Base-by-base conservation (phyloP, 148 eudicot genomes). In the Rhododendron mucronatum region DNA sequence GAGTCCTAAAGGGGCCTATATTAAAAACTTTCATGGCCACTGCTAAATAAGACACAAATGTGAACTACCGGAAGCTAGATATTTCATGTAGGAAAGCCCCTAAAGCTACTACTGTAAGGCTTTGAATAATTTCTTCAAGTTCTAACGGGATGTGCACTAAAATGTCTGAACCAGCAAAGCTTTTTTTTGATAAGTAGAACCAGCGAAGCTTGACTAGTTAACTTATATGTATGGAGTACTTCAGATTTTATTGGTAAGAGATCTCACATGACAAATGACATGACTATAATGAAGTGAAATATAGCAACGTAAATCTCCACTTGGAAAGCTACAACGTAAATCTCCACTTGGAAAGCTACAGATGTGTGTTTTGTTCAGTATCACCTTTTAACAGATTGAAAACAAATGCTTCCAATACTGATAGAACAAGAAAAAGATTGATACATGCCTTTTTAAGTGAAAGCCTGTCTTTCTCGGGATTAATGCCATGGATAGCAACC, bases 401-500 rank as follows among this genome's bases (percentile, higher is more conserved):
- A 74, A 21, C 39, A 63, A 84, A 86, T 63, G 71, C 21, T 30
- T 9, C 81, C 63, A 16, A 33, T n/a, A 28, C 15, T 23, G 15
- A 74, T 13, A 81, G 26, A 41, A 41, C 53, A 9, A 87, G 45
- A 41, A 57, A 61, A 75, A 7, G 86, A 37, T 61, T 57, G 63
- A 84, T 28, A 61, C 88, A 47, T 84, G 91, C 99, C 98, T 97
- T 97, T 91, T 94, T 97, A 50, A 97, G 94, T 48, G 96, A 89
- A 87, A 97, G 90, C 74, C 95, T 91, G 89, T 94, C 99, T 91
- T 88, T 95, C 81, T 97, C 98, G 33, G 99, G 98, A 85, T 87
- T 92, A 86, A 97, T 95, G 86, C 92, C 98, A 90, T 97, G 99
- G 74, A 97, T 94, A 85, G 99, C 99, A 83, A 97, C 99, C 92